phyloP scores from a whole-genome alignment of 139 green algal species.

The Raphidocelis subcapitata region DNA sequence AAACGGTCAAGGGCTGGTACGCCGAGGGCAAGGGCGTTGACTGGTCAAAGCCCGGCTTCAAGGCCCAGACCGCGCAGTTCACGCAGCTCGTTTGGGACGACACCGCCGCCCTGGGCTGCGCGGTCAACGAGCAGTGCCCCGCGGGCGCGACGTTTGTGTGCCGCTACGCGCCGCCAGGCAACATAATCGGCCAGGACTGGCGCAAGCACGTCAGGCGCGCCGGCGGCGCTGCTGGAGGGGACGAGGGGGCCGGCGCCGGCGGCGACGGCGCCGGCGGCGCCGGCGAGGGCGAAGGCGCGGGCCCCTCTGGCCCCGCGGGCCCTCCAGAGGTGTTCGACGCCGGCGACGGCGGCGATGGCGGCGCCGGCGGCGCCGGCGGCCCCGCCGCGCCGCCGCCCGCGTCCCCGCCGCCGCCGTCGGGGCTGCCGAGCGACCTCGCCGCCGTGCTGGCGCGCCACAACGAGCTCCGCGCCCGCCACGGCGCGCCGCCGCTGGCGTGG shows the following conservation, averaged over 20 bases:
- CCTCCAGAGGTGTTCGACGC: background rate
- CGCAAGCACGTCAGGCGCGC: background rate
- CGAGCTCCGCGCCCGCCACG: conserved; percentile 12
- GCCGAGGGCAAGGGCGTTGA: conserved; percentile 6
- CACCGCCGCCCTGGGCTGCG: conserved; percentile 19
- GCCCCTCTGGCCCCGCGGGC: conserved; percentile 4
- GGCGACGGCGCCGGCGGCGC: too few species aligned
- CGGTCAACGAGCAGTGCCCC: background rate
- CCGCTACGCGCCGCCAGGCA: background rate
- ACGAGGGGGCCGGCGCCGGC: too few species aligned
- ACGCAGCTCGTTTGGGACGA: conserved; percentile 30
- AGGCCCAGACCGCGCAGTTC: conserved; percentile 1
- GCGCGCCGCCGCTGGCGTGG: conserved; percentile 27
- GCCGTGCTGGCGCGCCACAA: background rate
- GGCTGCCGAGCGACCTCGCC: too few species aligned
- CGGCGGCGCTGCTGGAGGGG: background rate
- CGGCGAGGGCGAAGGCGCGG: background rate
- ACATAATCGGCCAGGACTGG: background rate
- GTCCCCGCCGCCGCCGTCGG: too few species aligned
- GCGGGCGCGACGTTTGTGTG: background rate
- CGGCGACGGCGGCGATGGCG: too few species aligned
- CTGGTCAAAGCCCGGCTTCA: conserved; percentile 7
- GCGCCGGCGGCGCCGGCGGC: too few species aligned
- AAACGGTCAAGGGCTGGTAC: conserved; percentile 31
- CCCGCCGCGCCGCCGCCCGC: too few species aligned